phyloP scores from a whole-genome alignment of 2,329 filamentous ascomycete genomes.

The Scedosporium boydii region DNA sequence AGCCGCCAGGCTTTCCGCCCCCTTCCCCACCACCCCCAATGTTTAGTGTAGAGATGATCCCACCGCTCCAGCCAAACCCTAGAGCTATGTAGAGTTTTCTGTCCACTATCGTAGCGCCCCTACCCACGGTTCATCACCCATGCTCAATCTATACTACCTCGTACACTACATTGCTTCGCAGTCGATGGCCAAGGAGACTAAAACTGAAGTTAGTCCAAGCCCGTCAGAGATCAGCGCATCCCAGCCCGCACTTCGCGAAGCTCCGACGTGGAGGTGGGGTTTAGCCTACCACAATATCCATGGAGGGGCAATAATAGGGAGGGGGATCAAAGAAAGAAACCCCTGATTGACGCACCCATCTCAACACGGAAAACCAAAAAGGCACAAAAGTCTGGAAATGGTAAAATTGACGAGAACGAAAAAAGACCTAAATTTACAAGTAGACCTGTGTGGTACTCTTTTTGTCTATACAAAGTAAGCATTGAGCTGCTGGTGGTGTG shows the following conservation, averaged over 20 bases:
- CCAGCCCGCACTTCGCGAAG: too few species aligned
- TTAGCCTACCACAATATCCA: not conserved
- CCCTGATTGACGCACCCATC: not conserved
- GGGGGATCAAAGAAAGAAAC: not conserved
- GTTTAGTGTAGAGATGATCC: not conserved
- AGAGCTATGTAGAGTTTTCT: not conserved
- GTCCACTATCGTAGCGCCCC: not conserved
- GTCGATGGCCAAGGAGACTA: too few species aligned
- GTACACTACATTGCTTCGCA: too few species aligned
- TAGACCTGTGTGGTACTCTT: not conserved
- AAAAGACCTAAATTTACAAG: not conserved
- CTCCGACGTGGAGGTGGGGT: too few species aligned
- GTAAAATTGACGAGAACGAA: not conserved
- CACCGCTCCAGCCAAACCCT: not conserved
- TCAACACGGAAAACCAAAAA: not conserved
- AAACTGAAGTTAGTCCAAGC: too few species aligned
- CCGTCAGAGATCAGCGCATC: too few species aligned
- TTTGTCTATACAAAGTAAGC: not conserved
- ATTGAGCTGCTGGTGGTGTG: not conserved
- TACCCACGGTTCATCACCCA: not conserved
- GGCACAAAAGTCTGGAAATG: not conserved
- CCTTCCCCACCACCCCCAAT: not conserved
- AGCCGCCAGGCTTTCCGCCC: not conserved
- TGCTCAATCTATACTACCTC: not conserved
- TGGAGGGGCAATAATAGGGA: not conserved